phyloP scores from a whole-genome alignment of 139 green algal genomes.

The Chlorella sp. region DNA sequence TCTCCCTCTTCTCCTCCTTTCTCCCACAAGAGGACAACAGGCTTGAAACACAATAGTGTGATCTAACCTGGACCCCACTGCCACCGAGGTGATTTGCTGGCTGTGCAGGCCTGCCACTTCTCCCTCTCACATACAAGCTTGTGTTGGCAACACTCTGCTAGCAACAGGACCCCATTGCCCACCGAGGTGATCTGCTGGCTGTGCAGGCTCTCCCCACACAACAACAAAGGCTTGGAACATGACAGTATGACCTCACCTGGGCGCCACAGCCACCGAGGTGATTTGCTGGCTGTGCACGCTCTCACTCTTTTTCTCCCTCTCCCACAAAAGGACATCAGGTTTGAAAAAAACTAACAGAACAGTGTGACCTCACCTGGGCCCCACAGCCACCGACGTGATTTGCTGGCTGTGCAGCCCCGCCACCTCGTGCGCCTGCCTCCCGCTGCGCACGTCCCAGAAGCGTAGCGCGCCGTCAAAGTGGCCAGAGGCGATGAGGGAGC shows the following conservation, averaged over 20 bases:
- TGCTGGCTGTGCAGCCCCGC: constrained; percentile 52
- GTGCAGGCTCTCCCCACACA: constrained; percentile 53
- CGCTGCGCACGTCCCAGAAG: constrained; percentile 73
- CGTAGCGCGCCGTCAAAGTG: constrained; percentile 78
- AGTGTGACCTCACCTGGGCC: not conserved
- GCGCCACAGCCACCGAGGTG: no score
- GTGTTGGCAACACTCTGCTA: no score
- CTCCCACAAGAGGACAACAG: no score
- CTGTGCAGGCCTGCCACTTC: constrained; percentile 56
- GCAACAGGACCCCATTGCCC: no score
- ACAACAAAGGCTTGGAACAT: no score
- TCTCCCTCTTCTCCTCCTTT: no score
- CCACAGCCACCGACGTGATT: constrained; percentile 38
- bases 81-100: constrained; percentile 42
- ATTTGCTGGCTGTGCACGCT: no score
- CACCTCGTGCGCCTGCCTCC: constrained; percentile 42
- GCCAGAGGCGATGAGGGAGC: constrained; percentile 54
- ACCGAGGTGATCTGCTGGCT: constrained; percentile 44
- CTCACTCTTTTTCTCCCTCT: no score
- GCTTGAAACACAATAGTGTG: no score
- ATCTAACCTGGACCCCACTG: constrained; percentile 3
- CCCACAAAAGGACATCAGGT: no score
- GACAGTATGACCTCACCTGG: no score
- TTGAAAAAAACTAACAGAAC: no score
- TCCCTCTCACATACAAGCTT: constrained; percentile 4